Evolutionary conservation across 192 early-diverging fungal genomes (phyloP), one percentile per base, ranked within the genome.

Genomic region (Backusella psychrophila): DNA sequence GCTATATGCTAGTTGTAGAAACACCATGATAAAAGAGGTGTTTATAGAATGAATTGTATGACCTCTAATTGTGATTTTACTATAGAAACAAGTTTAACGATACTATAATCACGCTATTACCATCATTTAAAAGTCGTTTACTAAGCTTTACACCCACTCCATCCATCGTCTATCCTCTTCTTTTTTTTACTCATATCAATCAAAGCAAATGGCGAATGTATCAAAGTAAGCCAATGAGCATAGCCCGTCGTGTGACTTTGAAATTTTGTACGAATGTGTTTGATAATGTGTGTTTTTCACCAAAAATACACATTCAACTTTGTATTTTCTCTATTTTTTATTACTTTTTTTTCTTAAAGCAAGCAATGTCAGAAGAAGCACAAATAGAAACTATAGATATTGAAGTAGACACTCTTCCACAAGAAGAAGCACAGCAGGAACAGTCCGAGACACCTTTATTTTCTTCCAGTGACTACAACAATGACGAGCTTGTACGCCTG

Each of bases 401-500:
- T 29, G 56, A 63, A 63, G 56, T 63, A 26, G 56, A 63, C 21
- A 29, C 21, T 63, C 21, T 63, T 14, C 56, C 56, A 29, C 56
- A 63, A 63, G 56, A 63, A 14, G 26, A 23, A 9, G 23, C 2
- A 11, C 56, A 63, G 26, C n/a, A 56, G 14, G 42, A 44, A 4
- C 67, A 69, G 23, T 26, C 17, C 1, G 70, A 34, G 17, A 49
- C 70, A 0, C 29, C 39, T 36, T 26, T 70, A 71, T 71, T 71
- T 49, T 71, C 42, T 23, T 71, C 70, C 15, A 49, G 44, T 31
- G 70, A 71, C 39, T 75, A 44, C 39, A 34, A 76, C 9, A 65
- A 73, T 14, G 33, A 52, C 6, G 77, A 78, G 38, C 31, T 67
- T 4, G 44, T 33, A 23, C 78, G 73, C 14, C 21, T 79, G 3